These are phyloP conservation scores for Candida sphagnicola DNA, from an alignment of 805 yeast genomes.

Conservation along the genomic window DNA sequence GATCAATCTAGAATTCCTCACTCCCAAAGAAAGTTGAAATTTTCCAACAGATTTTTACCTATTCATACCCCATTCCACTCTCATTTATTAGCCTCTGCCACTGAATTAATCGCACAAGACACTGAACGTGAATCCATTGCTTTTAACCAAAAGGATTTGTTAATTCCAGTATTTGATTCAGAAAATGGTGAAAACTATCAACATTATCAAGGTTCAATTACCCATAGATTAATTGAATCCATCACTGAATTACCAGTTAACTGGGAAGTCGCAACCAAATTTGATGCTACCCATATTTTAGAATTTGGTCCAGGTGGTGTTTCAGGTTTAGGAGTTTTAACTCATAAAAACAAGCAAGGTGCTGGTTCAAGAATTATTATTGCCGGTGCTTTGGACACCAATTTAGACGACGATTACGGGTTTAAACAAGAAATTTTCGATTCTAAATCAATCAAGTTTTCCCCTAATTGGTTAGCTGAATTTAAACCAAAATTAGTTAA, in stretches of 20 bases:
- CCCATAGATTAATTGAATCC: slow-evolving; percentile 70
- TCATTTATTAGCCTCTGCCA: slow-evolving; percentile 72
- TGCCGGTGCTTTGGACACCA: slow-evolving; percentile 81
- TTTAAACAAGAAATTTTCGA: slow-evolving; percentile 94
- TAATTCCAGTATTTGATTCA: slow-evolving; percentile 90
- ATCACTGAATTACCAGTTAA: slow-evolving; percentile 87
- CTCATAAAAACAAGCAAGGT: slow-evolving; percentile 98
- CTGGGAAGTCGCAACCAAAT: slow-evolving; percentile 90
- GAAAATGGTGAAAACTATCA: slow-evolving; percentile 79
- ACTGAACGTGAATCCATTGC: slow-evolving; percentile 52
- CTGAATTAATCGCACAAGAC: slow-evolving; percentile 62
- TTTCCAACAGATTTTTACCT: slow-evolving; percentile 91
- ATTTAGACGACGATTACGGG: slow-evolving; percentile 79
- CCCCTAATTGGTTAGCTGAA: slow-evolving; percentile 87
- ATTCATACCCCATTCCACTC: slow-evolving; percentile 97
- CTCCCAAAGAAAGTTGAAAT: slow-evolving; percentile 90
- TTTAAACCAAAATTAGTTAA: slow-evolving; percentile 82
- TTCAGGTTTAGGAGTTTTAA: slow-evolving; percentile 92
- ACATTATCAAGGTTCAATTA: slow-evolving; percentile 47
- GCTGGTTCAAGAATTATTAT: slow-evolving; percentile 93
- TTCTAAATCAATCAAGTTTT: slow-evolving; percentile 66
- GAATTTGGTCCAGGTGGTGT: slow-evolving; percentile 99
- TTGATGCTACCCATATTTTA: slow-evolving; percentile 78
- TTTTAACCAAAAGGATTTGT: slow-evolving; percentile 52
- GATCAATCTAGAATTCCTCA: slow-evolving; percentile 94